Percentiles rank a stretch among this genome's conserved stretches.
These are phyloP conservation scores for Hypericum perforatum DNA, from an alignment of 345 rosid species.

Conservation along the genomic window DNA sequence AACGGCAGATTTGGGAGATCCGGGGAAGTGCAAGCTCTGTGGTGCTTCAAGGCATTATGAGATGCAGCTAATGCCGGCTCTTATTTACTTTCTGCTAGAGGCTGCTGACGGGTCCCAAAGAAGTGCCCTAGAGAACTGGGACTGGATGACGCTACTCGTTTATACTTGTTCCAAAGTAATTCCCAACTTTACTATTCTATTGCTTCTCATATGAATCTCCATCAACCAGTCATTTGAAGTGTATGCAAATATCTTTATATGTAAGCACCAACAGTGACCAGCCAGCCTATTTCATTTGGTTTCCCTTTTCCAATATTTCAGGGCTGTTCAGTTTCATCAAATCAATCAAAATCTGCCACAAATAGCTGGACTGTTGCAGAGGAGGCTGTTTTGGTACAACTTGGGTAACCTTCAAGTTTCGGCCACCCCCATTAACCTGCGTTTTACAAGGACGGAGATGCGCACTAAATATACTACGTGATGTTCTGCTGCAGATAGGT, in stretches of 20 bases:
- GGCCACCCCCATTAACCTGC: no score
- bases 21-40: constrained; percentile 48
- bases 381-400: constrained; percentile 48
- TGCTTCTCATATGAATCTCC: not conserved
- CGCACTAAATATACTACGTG: no score
- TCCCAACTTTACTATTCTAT: not conserved
- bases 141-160: constrained; percentile 75
- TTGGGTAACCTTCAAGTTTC: constrained; percentile 25
- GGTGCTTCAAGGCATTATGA: constrained; percentile 58
- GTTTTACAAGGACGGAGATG: no score
- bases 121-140: constrained; percentile 52
- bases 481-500: no score
- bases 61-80: constrained; percentile 85
- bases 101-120: constrained; percentile 41
- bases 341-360: constrained; percentile 9
- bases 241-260: not conserved
- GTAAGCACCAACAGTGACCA: not conserved
- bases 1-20: constrained; percentile 27
- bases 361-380: constrained; percentile 50
- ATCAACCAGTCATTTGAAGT: no score
- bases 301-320: constrained; percentile 20
- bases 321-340: constrained; percentile 40
- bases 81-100: constrained; percentile 68
- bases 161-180: constrained; percentile 74
- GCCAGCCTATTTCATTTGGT: not conserved